These are phyloP conservation scores for Pleomassaria siparia DNA, from an alignment of 2,329 filamentous ascomycete genomes.

Conservation along the genomic window DNA sequence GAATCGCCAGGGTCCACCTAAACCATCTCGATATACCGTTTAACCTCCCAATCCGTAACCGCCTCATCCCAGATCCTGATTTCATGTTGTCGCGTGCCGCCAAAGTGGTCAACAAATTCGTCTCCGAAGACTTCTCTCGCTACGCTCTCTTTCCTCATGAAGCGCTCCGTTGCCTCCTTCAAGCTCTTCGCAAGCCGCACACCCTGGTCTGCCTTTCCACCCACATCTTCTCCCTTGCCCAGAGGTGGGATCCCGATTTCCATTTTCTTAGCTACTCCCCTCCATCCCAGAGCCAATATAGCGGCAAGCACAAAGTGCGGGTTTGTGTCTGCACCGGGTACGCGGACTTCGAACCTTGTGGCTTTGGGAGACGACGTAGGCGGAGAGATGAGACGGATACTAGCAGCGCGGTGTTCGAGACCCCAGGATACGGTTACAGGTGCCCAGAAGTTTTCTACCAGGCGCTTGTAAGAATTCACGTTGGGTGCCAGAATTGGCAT, in stretches of 20 bases:
- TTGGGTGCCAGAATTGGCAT: conserved; percentile 96
- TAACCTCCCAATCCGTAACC: conserved; percentile 88
- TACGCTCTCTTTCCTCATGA: conserved; percentile 76
- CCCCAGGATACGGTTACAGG: conserved; percentile 98
- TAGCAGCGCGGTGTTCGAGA: conserved; percentile 89
- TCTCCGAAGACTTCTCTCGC: conserved; percentile 94
- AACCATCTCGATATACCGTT: conserved; percentile 41
- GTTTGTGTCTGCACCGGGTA: conserved; percentile 92
- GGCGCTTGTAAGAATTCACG: conserved; percentile 95
- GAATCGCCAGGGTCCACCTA: conserved; percentile 6
- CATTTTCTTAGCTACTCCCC: conserved; percentile 89
- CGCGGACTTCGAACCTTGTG: conserved; percentile 89
- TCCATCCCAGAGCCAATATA: conserved; percentile 84
- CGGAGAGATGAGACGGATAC: conserved; percentile 84
- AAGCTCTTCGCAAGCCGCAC: conserved; percentile 79
- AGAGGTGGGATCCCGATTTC: conserved; percentile 80
- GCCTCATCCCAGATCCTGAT: conserved; percentile 90
- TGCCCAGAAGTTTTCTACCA: conserved; percentile 99
- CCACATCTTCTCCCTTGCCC: conserved; percentile 81
- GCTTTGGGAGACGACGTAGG: conserved; percentile 82
- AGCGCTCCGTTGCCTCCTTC: conserved; percentile 78
- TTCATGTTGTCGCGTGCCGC: conserved; percentile 89
- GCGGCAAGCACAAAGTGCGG: conserved; percentile 84
- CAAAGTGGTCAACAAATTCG: conserved; percentile 94
- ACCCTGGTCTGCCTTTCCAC: conserved; percentile 69